Percentiles rank a stretch among this genome's conserved stretches.
Evolutionary conservation across 2,329 filamentous ascomycete species (phyloP).

Genomic region (Thermoascus crustaceus): DNA sequence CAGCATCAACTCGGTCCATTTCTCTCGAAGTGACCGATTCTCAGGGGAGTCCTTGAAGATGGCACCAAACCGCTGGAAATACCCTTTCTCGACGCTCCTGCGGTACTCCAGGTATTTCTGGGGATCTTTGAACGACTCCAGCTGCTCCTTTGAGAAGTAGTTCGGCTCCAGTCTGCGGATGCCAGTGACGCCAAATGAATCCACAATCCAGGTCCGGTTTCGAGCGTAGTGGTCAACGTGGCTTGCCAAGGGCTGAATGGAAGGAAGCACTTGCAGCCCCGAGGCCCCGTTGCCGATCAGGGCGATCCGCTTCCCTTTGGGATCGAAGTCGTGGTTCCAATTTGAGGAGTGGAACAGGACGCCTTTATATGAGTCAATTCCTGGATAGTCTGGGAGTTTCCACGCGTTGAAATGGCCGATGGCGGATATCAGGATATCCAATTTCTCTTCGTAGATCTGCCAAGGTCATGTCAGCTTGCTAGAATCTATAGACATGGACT

Average conservation of each 20-base stretch:
- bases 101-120: conserved; percentile 53
- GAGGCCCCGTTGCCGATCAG: conserved; percentile 58
- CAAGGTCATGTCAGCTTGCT: conserved; percentile 21
- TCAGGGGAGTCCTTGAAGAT: conserved; percentile 48
- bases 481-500: too few relatives aligned
- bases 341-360: conserved; percentile 53
- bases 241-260: conserved; percentile 29
- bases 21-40: conserved; percentile 41
- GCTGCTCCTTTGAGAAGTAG: conserved; percentile 45
- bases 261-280: conserved; percentile 46
- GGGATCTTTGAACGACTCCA: conserved; percentile 52
- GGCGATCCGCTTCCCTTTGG: conserved; percentile 43
- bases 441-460: conserved; percentile 38
- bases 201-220: conserved; percentile 60
- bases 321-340: conserved; percentile 48
- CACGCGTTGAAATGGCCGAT: conserved; percentile 60
- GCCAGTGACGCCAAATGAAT: conserved; percentile 50
- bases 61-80: conserved; percentile 50
- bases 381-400: conserved; percentile 54
- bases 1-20: conserved; percentile 48
- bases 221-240: conserved; percentile 58
- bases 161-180: conserved; percentile 49
- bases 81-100: conserved; percentile 51
- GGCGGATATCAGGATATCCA: conserved; percentile 56
- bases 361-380: conserved; percentile 48